Percentiles rank a stretch among this genome's conserved stretches.
phyloP scores from a whole-genome alignment of 768 basidiomycete species.

The Suillus discolor region DNA sequence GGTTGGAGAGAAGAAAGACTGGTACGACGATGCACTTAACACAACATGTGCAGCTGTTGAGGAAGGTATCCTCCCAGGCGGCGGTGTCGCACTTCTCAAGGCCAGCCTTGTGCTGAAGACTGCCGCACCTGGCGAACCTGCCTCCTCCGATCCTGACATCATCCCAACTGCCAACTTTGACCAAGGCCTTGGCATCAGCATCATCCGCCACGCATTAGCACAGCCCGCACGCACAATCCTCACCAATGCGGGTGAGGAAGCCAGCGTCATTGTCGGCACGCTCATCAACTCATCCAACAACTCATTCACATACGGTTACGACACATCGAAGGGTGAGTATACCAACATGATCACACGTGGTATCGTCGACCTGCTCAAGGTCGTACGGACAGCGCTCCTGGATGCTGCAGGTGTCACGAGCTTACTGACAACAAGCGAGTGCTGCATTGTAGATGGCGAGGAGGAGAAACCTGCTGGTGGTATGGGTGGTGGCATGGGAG shows the following conservation, averaged over 20 bases:
- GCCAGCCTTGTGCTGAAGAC: conserved; percentile 72
- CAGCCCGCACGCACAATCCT: conserved; percentile 88
- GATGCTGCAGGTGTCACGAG: conserved; percentile 93
- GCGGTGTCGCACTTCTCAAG: conserved; percentile 91
- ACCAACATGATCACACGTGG: conserved; percentile 93
- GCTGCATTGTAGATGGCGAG: conserved; percentile 88
- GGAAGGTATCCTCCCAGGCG: conserved; percentile 97
- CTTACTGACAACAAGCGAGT: conserved; percentile 91
- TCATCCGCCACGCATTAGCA: conserved; percentile 85
- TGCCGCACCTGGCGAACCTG: conserved; percentile 48
- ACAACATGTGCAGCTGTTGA: conserved; percentile 98
- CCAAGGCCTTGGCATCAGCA: conserved; percentile 93
- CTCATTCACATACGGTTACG: conserved; percentile 87
- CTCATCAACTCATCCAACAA: conserved; percentile 68
- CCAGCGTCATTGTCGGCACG: conserved; percentile 89
- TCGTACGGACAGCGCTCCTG: conserved; percentile 89
- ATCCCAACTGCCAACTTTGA: conserved; percentile 92
- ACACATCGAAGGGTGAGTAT: conserved; percentile 89
- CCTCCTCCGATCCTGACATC: conserved; percentile 59
- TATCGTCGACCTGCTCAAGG: conserved; percentile 96
- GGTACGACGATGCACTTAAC: conserved; percentile 95
- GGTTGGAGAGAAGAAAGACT: conserved; percentile 99
- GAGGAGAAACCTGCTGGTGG: conserved; percentile 68
- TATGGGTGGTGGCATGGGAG: conserved; percentile 17
- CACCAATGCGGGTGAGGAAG: conserved; percentile 92